phyloP scores from a whole-genome alignment of 2,329 filamentous ascomycete genomes.

The Aspergillus hortae region DNA sequence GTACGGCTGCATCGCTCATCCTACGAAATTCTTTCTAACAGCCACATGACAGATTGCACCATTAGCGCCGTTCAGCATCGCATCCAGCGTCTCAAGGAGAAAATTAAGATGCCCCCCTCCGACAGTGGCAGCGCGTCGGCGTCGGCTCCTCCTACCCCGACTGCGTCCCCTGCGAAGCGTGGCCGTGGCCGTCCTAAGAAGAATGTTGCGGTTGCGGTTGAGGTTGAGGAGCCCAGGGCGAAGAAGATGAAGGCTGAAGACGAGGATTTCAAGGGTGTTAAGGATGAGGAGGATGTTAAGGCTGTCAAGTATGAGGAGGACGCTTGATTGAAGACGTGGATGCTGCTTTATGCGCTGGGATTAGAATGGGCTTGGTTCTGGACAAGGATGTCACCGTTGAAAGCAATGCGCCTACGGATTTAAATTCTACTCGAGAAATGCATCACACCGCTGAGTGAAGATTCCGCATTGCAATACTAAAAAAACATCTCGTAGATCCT shows the following conservation, averaged over 20 bases:
- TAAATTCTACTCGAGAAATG: too few relatives aligned
- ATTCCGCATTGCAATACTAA: too few relatives aligned
- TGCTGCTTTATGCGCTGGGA: too few relatives aligned
- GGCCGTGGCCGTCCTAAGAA: neutral
- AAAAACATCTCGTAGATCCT: neutral
- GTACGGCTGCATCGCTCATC: conserved; percentile 6
- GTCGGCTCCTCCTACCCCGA: neutral
- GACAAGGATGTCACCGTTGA: too few relatives aligned
- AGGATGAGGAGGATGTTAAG: neutral
- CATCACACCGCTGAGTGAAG: too few relatives aligned
- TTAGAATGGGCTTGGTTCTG: neutral
- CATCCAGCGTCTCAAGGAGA: conserved; percentile 18
- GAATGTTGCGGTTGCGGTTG: neutral
- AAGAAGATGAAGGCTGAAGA: neutral
- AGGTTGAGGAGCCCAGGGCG: neutral
- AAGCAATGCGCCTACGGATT: too few relatives aligned
- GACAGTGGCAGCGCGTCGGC: neutral
- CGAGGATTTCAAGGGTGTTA: conserved; percentile 1
- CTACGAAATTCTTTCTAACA: neutral
- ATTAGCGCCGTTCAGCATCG: conserved; percentile 20
- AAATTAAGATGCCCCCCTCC: conserved; percentile 1
- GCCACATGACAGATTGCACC: conserved; percentile 19
- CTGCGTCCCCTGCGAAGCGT: neutral
- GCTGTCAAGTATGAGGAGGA: neutral
- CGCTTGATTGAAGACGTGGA: too few relatives aligned